Percentiles rank a stretch among this genome's conserved stretches.
Evolutionary conservation across 306 rosid genomes (phyloP).

Genomic region (Urtica urens): DNA sequence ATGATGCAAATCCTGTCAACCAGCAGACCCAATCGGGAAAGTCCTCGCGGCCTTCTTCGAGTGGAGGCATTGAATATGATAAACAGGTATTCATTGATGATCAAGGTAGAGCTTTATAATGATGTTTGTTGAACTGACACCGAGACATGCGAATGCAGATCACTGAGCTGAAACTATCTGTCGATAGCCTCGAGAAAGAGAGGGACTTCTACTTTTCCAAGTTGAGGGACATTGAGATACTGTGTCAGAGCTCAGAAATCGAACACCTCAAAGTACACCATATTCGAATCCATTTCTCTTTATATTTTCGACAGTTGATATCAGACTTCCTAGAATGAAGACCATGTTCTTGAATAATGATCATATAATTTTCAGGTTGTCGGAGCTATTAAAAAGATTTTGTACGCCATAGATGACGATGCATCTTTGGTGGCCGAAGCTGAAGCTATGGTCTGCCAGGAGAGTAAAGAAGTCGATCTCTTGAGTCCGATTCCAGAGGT

Average conservation of each 20-base stretch:
- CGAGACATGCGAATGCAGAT: too few species aligned
- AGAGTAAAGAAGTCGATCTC: slow-evolving; percentile 23
- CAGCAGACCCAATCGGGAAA: slow-evolving; percentile 38
- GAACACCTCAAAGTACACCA: slow-evolving; percentile 38
- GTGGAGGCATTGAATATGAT: slow-evolving; percentile 49
- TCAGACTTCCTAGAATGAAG: background rate
- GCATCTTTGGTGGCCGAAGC: slow-evolving; percentile 75
- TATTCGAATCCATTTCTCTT: slow-evolving; percentile 10
- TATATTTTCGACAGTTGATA: background rate
- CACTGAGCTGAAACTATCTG: slow-evolving; percentile 73
- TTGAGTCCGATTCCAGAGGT: slow-evolving; percentile 82
- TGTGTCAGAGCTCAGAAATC: slow-evolving; percentile 75
- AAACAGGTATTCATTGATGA: slow-evolving; percentile 43
- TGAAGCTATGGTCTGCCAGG: slow-evolving; percentile 59
- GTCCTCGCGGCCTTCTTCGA: slow-evolving; percentile 31
- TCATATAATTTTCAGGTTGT: slow-evolving; percentile 45
- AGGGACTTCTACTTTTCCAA: slow-evolving; percentile 85
- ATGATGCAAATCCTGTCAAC: slow-evolving; percentile 39
- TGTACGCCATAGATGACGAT: slow-evolving; percentile 75
- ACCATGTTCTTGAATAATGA: background rate
- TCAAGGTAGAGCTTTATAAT: background rate
- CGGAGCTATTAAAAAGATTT: slow-evolving; percentile 70
- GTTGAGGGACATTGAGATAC: slow-evolving; percentile 80
- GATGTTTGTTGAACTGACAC: background rate
- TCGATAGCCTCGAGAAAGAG: slow-evolving; percentile 96